phyloP scores from a whole-genome alignment of 1,284 basidiomycete genomes.

The Moesziomyces parantarcticus region DNA sequence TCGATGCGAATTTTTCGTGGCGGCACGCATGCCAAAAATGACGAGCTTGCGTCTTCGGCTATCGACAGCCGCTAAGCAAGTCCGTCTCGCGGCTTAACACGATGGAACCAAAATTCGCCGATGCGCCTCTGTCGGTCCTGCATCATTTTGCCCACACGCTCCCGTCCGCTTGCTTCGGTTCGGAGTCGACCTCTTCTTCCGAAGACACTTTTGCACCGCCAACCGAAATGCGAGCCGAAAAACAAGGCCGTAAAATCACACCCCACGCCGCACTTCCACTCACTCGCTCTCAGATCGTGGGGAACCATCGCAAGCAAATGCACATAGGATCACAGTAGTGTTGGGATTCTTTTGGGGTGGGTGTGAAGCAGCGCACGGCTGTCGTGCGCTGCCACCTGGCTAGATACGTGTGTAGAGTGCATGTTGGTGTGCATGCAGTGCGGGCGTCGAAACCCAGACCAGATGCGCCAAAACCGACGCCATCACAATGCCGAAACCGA shows the following conservation, averaged over 20 bases:
- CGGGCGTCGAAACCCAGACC: neutral
- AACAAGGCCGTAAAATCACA: neutral
- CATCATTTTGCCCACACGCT: no score
- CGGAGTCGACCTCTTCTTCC: no score
- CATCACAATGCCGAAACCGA: neutral
- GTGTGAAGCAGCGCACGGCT: neutral
- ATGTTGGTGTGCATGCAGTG: neutral
- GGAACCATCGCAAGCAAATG: neutral
- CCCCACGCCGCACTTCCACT: neutral
- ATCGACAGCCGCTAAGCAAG: no score
- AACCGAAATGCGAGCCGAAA: neutral
- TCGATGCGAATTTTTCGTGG: no score
- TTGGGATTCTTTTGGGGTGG: neutral
- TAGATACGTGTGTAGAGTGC: neutral
- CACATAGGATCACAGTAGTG: neutral
- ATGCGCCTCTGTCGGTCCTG: no score
- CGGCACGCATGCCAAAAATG: neutral
- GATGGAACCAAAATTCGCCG: no score
- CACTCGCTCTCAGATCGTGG: neutral
- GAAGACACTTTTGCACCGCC: neutral
- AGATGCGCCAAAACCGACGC: neutral
- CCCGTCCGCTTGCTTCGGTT: no score
- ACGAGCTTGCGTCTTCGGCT: slow-evolving; percentile 3
- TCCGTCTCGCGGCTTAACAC: no score
- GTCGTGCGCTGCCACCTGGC: neutral